Conservation (phyloP, 2,329 filamentous ascomycete genomes). For the Lachnellula occidentalis region DNA sequence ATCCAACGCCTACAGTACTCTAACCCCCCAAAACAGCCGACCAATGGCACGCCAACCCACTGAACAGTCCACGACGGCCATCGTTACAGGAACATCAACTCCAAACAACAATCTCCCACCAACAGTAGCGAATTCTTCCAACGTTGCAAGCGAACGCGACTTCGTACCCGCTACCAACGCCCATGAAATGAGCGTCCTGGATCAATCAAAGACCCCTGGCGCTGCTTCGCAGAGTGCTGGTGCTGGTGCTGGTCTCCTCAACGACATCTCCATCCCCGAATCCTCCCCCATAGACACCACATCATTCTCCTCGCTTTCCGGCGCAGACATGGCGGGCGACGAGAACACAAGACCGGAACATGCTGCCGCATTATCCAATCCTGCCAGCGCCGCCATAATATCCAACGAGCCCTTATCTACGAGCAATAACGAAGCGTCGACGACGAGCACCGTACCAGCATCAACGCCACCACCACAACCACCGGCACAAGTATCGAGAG, state of each 20-base stretch:
- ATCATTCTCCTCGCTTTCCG: slow-evolving; percentile 9
- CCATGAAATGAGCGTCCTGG: slow-evolving; percentile 25
- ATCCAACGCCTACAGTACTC: not conserved
- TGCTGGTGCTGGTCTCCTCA: slow-evolving; percentile 15
- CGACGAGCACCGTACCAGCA: not conserved
- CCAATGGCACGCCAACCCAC: slow-evolving; percentile 1
- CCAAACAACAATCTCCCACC: not conserved
- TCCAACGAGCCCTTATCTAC: slow-evolving; percentile 8
- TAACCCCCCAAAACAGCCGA: not conserved
- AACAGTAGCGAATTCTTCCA: not conserved
- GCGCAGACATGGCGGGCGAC: slow-evolving; percentile 1
- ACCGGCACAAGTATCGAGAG: slow-evolving; percentile 11
- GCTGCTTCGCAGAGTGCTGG: slow-evolving; percentile 14
- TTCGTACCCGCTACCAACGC: not conserved
- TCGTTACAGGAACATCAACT: not conserved
- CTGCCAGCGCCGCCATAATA: not conserved
- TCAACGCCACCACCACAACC: slow-evolving; percentile 6
- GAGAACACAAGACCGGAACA: slow-evolving; percentile 6
- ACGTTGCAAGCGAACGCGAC: not conserved
- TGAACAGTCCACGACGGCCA: not conserved
- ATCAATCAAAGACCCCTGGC: slow-evolving; percentile 16
- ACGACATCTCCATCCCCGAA: slow-evolving; percentile 22
- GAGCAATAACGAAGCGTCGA: slow-evolving; percentile 4
- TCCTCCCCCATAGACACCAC: slow-evolving; percentile 17
- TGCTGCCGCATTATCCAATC: not conserved